phyloP scores from a whole-genome alignment of 495 filamentous ascomycete genomes.

The Penicillium manginii region DNA sequence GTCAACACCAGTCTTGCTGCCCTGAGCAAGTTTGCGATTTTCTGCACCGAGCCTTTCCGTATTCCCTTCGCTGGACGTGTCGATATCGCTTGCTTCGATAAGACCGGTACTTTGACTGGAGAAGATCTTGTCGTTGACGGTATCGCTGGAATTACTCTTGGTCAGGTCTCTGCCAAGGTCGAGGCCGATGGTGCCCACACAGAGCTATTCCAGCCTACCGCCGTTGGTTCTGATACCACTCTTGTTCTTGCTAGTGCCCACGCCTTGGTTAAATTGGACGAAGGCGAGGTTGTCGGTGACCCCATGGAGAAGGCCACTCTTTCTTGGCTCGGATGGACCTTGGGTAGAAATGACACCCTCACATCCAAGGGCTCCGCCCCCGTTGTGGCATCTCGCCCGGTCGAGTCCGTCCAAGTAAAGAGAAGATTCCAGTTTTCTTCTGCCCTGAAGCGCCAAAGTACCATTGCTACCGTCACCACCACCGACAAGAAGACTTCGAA shows the following conservation, averaged over 20 bases:
- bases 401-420: conserved; percentile 83
- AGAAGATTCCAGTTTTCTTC: conserved; percentile 98
- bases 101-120: conserved; percentile 95
- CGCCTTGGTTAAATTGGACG: conserved; percentile 92
- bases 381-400: conserved; percentile 48
- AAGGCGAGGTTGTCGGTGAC: conserved; percentile 96
- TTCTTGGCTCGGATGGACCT: conserved; percentile 82
- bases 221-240: conserved; percentile 77
- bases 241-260: conserved; percentile 95
- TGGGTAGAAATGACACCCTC: conserved; percentile 86
- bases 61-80: conserved; percentile 96
- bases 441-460: conserved; percentile 92
- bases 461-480: conserved; percentile 77
- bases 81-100: conserved; percentile 98
- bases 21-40: conserved; percentile 92
- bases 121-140: conserved; percentile 98
- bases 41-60: conserved; percentile 99
- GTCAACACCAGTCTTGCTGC: conserved; percentile 99
- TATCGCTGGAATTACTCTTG: conserved; percentile 80
- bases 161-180: conserved; percentile 64
- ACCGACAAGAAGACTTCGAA: conserved; percentile 70
- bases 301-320: conserved; percentile 99
- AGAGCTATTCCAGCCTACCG: conserved; percentile 65
- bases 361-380: conserved; percentile 48
- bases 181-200: conserved; percentile 80